Evolutionary conservation across 2,329 filamentous ascomycete genomes (phyloP), one percentile per base, ranked within the genome.

Genomic region (Aspergillus ustus): DNA sequence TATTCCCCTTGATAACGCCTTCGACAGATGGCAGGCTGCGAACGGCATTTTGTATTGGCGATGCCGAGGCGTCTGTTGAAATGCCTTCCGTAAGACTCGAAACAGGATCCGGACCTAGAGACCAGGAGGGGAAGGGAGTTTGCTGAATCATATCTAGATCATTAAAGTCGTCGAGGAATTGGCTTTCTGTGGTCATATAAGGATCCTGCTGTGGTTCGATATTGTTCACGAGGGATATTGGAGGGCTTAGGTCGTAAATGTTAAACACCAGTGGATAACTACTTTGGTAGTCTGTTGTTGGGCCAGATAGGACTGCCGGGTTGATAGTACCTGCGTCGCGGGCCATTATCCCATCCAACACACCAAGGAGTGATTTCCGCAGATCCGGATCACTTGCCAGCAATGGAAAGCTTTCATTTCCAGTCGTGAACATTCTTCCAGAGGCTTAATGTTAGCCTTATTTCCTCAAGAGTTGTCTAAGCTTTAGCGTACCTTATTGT

Each of bases 111-210:
- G 29, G 49, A 34, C 11, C 49, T n/a, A 52, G 29, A 40, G 49
- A 52, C 49, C 15, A 52, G 49, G 19, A 52, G 28, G 29, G 49
- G n/a, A 34, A 34, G 29, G 49, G 49, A 40, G 28, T 52, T 52
- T 52, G 49, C 49, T 22, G 8, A 17, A 52, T 34, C 49, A 52
- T 34, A 52, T 52, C 49, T 40, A 19, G 49, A 40, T 52, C 29
- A 15, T 34, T 37, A 2, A 52, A 52, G 28, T 52, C 49, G 28
- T 34, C 49, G 25, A 52, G 29, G 49, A 52, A 34, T 28, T 34
- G 17, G 49, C 29, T 34, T 52, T 52, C 49, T 52, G 49, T 52
- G 49, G 20, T 51, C 48, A 51, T 51, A 45, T 45, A 45, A 45
- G 43, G 43, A 45, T 45, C 43, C 43, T n/a, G n/a, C n/a, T n/a